A percentile compares a stretch with the other conserved stretches of the same genome.
Evolutionary conservation across 768 basidiomycete species (phyloP).

Genomic region (Tricholoma terreum): DNA sequence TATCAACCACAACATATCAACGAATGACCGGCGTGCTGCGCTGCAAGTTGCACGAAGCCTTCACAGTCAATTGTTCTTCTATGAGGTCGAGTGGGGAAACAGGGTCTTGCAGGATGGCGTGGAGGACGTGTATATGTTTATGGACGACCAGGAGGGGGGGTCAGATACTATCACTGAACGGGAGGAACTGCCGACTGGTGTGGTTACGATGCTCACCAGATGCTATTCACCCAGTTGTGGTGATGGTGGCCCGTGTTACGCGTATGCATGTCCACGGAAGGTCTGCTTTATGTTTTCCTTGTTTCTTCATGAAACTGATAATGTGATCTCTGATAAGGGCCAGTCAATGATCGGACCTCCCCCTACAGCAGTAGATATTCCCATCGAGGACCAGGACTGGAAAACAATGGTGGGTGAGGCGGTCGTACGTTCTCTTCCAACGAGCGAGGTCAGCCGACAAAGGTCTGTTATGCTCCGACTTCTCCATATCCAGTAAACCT

Average conservation of each 20-base stretch:
- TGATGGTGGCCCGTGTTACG: conserved; percentile 79
- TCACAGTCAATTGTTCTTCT: conserved; percentile 92
- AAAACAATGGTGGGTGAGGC: conserved; percentile 41
- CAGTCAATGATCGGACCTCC: conserved; percentile 27
- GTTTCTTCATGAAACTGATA: neutral
- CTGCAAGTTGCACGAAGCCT: conserved; percentile 86
- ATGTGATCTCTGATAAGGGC: conserved; percentile 21
- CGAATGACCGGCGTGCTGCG: conserved; percentile 78
- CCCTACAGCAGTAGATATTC: conserved; percentile 28
- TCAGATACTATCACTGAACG: conserved; percentile 59
- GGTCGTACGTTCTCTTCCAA: conserved; percentile 50
- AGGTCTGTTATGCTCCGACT: conserved; percentile 37
- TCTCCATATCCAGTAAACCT: neutral
- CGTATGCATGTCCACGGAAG: conserved; percentile 73
- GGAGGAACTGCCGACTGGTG: conserved; percentile 79
- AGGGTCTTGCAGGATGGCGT: conserved; percentile 80
- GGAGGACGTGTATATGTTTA: conserved; percentile 92
- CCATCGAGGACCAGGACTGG: conserved; percentile 40
- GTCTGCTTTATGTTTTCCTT: conserved; percentile 30
- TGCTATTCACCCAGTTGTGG: conserved; percentile 89
- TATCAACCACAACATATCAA: conserved; percentile 68
- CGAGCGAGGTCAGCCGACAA: conserved; percentile 81
- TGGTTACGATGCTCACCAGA: conserved; percentile 84
- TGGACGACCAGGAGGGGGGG: conserved; percentile 72
- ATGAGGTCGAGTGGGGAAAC: conserved; percentile 94